phyloP scores from a whole-genome alignment of 1,139 yeast genomes.

The Magnusiomyces paraingens region DNA sequence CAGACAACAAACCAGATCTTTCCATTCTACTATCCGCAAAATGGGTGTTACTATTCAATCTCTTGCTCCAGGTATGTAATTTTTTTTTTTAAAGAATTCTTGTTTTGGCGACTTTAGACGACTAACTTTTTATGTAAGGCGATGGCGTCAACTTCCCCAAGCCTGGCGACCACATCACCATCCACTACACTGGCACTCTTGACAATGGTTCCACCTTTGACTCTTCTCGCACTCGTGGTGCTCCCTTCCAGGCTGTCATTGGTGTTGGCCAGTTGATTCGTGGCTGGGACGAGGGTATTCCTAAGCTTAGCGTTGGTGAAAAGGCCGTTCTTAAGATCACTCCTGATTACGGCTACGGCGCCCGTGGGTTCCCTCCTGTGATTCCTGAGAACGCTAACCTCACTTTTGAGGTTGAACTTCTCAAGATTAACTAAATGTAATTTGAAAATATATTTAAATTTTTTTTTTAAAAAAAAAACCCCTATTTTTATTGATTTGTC shows the following conservation, averaged over 20 bases:
- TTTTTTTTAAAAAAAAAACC: not conserved
- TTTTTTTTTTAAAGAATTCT: not conserved
- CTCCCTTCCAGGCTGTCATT: constrained; percentile 86
- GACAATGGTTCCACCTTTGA: constrained; percentile 94
- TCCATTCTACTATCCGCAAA: constrained; percentile 16
- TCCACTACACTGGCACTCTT: constrained; percentile 92
- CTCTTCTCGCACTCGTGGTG: constrained; percentile 87
- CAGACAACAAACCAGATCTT: constrained; percentile 8
- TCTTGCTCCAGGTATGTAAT: constrained; percentile 33
- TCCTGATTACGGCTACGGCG: constrained; percentile 89
- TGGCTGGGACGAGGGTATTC: constrained; percentile 95
- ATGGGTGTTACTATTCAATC: constrained; percentile 38
- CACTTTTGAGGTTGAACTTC: constrained; percentile 85
- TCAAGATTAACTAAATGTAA: constrained; percentile 52
- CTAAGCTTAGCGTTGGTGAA: constrained; percentile 86
- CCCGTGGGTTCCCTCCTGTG: constrained; percentile 90
- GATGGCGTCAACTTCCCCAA: constrained; percentile 85
- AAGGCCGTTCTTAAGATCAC: constrained; percentile 89
- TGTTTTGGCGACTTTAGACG: not conserved
- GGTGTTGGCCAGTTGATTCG: constrained; percentile 95
- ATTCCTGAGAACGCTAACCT: constrained; percentile 96
- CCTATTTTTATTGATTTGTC: not conserved
- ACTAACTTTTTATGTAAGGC: constrained; percentile 36
- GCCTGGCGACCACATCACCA: constrained; percentile 71
- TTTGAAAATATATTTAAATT: too few relatives aligned